Evolutionary conservation across 2,329 filamentous ascomycete species (phyloP), one percentile per base, ranked within the genome.

Genomic region (Aspergillus glaucus): DNA sequence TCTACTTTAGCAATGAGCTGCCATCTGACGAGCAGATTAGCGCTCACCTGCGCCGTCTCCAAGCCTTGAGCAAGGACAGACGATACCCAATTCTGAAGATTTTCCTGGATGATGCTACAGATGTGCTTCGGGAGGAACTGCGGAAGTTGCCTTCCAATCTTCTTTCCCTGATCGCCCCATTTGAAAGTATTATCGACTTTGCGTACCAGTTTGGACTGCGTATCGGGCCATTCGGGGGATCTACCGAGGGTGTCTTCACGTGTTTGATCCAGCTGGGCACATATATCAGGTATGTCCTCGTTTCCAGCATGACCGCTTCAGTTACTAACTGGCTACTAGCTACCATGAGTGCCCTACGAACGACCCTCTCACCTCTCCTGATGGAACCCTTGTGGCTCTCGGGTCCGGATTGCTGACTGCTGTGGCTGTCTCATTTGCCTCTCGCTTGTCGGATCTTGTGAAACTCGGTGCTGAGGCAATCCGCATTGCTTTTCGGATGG

Each of bases 1-100:
- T 65, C n/a, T 75, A 72, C 56, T 78, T 77, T 58, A 66, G 69
- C 57, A 77, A 78, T 48, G 73, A 78, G 51, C 74, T 78, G 45
- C 74, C 75, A 0, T 59, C 61, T 6, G 74, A 76, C 42, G 69
- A 77, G 48, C 26, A 28, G 26, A 56, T 76, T 6, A 50, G 62
- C 19, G 55, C 62, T 14, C 52, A 77, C 1, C 62, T 71, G 40
- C 73, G 74, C 5, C 56, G 61, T 3, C 56, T 78, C 4, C 63
- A 68, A 30, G 50, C 49, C 12, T 67, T 69, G 45, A 73, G 69
- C 61, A 77, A 76, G 51, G 61, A 66, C 48, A 62, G 54, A 28
- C 48, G 53, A 2, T 62, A 72, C 55, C 58, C 55, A 0, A 24
- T 67, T 3, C 59, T 78, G 2, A 70, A 72, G 1, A 39, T 47